Evolutionary conservation across 169 alveolate species (phyloP).

Genomic region (Babesia bigemina): DNA sequence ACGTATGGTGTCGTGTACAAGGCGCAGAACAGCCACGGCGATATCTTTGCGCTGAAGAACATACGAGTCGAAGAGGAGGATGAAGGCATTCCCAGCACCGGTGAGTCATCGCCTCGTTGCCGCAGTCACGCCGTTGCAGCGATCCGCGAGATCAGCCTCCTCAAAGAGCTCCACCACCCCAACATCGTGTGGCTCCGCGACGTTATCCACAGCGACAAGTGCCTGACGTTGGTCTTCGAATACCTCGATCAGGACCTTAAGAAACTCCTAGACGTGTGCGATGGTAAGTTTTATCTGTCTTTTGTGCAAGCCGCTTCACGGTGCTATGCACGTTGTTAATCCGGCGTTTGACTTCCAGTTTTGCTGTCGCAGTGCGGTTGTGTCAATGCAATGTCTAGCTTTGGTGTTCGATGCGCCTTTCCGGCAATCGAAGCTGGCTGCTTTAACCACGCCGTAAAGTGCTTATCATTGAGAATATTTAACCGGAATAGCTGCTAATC

Average conservation of each 20-base stretch:
- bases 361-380: not conserved
- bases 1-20: slow-evolving; percentile 98
- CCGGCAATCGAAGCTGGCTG: too few relatives aligned
- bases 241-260: slow-evolving; percentile 97
- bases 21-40: slow-evolving; percentile 89
- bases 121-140: slow-evolving; percentile 89
- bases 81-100: slow-evolving; percentile 95
- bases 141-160: slow-evolving; percentile 95
- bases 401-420: too few relatives aligned
- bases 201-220: slow-evolving; percentile 96
- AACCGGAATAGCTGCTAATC: too few relatives aligned
- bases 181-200: slow-evolving; percentile 97
- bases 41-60: slow-evolving; percentile 94
- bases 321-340: not conserved
- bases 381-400: too few relatives aligned
- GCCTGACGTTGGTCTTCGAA: slow-evolving; percentile 97
- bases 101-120: slow-evolving; percentile 19
- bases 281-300: slow-evolving; percentile 64
- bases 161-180: slow-evolving; percentile 97
- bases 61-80: slow-evolving; percentile 98
- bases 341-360: not conserved
- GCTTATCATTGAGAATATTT: too few relatives aligned
- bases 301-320: not conserved
- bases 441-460: too few relatives aligned
- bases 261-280: slow-evolving; percentile 92